phyloP scores from a whole-genome alignment of 2,329 filamentous ascomycete genomes.

The Penicillium sp. region DNA sequence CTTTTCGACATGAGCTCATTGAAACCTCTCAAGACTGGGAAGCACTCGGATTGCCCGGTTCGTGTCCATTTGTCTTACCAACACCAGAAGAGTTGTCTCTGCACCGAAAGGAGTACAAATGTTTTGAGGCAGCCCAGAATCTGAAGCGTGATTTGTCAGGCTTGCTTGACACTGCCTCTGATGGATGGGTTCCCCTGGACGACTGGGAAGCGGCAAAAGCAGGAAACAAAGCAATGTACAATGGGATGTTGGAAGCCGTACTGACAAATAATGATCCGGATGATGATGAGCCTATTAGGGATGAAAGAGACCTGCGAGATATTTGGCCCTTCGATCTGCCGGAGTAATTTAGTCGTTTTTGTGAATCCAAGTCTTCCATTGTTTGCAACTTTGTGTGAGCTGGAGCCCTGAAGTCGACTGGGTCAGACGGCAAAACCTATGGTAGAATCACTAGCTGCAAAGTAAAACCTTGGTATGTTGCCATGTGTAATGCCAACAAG shows the following conservation, averaged over 20 bases:
- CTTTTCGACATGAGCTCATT: conserved; percentile 44
- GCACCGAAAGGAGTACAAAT: conserved; percentile 31
- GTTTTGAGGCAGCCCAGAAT: conserved; percentile 36
- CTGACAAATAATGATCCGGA: conserved; percentile 29
- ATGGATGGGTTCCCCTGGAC: conserved; percentile 40
- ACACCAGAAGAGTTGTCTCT: conserved; percentile 24
- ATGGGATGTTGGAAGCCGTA: conserved; percentile 33
- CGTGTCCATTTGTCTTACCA: conserved; percentile 35
- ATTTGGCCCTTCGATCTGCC: conserved; percentile 39
- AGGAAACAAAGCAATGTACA: conserved; percentile 33
- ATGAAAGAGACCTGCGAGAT: conserved; percentile 33
- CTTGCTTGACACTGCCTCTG: conserved; percentile 34
- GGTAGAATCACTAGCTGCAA: no score
- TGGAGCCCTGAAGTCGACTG: no score
- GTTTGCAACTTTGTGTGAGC: neutral
- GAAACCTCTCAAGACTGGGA: conserved; percentile 25
- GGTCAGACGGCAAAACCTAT: no score
- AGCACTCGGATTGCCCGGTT: conserved; percentile 39
- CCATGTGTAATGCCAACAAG: no score
- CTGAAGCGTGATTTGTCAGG: conserved; percentile 29
- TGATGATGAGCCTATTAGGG: conserved; percentile 36
- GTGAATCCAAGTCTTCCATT: neutral
- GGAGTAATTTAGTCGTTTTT: neutral
- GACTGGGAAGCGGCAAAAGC: conserved; percentile 34
- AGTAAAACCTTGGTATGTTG: no score